Conservation (phyloP, 1,139 yeast species). For the Yamadazyma conglobata region DNA sequence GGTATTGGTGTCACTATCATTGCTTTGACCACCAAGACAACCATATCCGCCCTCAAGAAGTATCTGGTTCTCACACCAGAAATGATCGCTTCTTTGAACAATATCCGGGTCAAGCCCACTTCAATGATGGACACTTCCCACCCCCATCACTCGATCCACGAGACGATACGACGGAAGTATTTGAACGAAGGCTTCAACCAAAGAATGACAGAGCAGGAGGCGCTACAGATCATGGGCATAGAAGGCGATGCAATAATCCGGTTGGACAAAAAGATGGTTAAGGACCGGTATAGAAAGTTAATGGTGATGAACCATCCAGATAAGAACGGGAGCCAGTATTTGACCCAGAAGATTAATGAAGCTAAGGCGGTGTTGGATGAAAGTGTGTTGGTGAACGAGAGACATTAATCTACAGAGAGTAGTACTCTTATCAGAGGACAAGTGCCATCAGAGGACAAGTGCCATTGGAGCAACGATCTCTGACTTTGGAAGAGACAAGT, state of each 20-base stretch:
- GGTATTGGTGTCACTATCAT: constrained; percentile 56
- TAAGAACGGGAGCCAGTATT: constrained; percentile 65
- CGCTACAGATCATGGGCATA: constrained; percentile 53
- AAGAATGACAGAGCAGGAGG: constrained; percentile 61
- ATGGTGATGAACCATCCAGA: constrained; percentile 78
- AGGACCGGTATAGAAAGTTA: constrained; percentile 54
- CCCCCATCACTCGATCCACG: constrained; percentile 19
- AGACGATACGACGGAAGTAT: constrained; percentile 28
- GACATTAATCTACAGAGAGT: neutral
- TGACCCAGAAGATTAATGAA: constrained; percentile 72
- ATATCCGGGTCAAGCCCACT: constrained; percentile 23
- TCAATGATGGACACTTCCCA: constrained; percentile 17
- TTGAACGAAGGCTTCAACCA: constrained; percentile 46
- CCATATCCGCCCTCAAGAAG: constrained; percentile 42
- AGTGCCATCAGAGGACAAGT: too few species aligned
- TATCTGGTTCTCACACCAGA: constrained; percentile 44
- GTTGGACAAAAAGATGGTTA: constrained; percentile 42
- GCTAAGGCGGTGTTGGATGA: constrained; percentile 66
- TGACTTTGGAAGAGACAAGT: too few species aligned
- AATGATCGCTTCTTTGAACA: constrained; percentile 56
- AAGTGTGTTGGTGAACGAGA: constrained; percentile 40
- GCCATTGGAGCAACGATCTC: too few species aligned
- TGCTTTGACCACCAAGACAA: constrained; percentile 52
- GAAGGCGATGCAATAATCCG: constrained; percentile 48
- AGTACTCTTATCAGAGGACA: too few species aligned